Conservation (phyloP, 805 yeast genomes). For the Ogataea minuta region DNA sequence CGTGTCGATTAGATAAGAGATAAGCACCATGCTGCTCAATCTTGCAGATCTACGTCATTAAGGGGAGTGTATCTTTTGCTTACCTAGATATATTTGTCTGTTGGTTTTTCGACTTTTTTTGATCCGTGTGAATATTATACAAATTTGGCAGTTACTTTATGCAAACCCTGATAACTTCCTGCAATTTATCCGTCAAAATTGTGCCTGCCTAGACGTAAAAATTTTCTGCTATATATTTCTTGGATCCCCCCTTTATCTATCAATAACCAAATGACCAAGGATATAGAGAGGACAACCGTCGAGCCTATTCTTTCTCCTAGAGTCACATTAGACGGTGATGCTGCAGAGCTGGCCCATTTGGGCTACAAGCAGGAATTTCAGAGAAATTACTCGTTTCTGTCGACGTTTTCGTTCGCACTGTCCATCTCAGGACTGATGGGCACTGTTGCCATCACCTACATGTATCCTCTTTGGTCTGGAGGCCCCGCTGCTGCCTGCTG, state of each 20-base stretch:
- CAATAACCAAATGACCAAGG: slow-evolving; percentile 16
- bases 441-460: slow-evolving; percentile 53
- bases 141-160: slow-evolving; percentile 3
- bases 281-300: slow-evolving; percentile 21
- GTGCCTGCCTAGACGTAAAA: slow-evolving; percentile 2
- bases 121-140: slow-evolving; percentile 9
- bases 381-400: slow-evolving; percentile 56
- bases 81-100: not conserved
- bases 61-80: not conserved
- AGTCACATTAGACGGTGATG: slow-evolving; percentile 30
- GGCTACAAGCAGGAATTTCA: slow-evolving; percentile 64
- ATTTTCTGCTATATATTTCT: slow-evolving; percentile 4
- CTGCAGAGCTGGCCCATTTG: slow-evolving; percentile 37
- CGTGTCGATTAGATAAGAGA: slow-evolving; percentile 9
- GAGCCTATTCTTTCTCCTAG: slow-evolving; percentile 22
- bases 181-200: not conserved
- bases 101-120: slow-evolving; percentile 1
- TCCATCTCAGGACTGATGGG: slow-evolving; percentile 67
- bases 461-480: slow-evolving; percentile 47
- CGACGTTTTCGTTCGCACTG: slow-evolving; percentile 63
- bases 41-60: slow-evolving; percentile 3
- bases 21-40: not conserved
- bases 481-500: slow-evolving; percentile 65
- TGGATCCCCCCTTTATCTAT: too few species aligned
- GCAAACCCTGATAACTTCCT: not conserved